Evolutionary conservation across 805 yeast genomes (phyloP).

Genomic region (Schwanniomyces yamadae): DNA sequence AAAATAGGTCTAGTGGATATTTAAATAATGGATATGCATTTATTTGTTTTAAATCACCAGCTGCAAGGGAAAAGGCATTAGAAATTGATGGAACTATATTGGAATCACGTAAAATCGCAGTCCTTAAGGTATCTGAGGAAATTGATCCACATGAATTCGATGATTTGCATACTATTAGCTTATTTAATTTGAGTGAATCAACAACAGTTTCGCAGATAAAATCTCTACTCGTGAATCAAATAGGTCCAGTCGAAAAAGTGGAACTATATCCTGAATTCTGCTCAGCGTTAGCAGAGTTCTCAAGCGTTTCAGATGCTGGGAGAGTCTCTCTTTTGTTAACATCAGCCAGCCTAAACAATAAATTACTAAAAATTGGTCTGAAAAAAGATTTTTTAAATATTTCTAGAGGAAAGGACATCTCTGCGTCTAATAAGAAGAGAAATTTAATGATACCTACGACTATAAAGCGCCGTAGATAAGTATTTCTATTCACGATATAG

Average conservation of each 20-base stretch:
- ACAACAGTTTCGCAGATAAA: constrained; percentile 35
- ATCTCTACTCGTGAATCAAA: constrained; percentile 21
- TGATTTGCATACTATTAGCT: constrained; percentile 18
- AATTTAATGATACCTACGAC: constrained; percentile 9
- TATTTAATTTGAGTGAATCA: constrained; percentile 30
- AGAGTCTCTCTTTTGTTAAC: constrained; percentile 45
- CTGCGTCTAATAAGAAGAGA: neutral
- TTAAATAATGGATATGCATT: constrained; percentile 67
- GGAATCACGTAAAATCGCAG: constrained; percentile 48
- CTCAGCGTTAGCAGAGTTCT: constrained; percentile 53
- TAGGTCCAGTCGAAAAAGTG: constrained; percentile 41
- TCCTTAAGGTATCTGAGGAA: constrained; percentile 21
- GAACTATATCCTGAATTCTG: constrained; percentile 44
- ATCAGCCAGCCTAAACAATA: constrained; percentile 37
- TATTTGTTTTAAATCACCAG: constrained; percentile 44
- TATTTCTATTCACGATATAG: too few relatives aligned
- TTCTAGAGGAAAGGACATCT: neutral
- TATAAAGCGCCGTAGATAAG: constrained; percentile 4
- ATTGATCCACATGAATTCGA: constrained; percentile 14
- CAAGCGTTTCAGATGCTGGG: constrained; percentile 47
- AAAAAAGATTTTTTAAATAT: constrained; percentile 4
- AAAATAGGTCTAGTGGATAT: constrained; percentile 28
- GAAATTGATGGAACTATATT: constrained; percentile 39
- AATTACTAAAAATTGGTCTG: constrained; percentile 10
- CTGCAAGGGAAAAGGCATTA: constrained; percentile 50